Evolutionary conservation across 768 basidiomycete species (phyloP).

Genomic region (Cytidiella melzeri): DNA sequence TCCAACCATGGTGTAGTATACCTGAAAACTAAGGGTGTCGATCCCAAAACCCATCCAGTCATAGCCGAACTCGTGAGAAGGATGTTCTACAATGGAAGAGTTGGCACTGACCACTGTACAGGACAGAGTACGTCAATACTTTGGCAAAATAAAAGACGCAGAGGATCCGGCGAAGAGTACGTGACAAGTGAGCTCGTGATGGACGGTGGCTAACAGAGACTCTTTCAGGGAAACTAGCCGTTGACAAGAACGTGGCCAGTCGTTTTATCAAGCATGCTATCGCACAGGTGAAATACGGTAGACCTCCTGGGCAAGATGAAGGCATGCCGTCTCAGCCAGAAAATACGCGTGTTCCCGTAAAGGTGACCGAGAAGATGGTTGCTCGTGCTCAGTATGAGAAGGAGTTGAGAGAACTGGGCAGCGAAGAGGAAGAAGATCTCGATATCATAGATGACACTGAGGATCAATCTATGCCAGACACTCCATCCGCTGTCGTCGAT

Average conservation of each 20-base stretch:
- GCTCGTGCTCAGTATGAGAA: constrained; percentile 60
- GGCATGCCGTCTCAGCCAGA: constrained; percentile 9
- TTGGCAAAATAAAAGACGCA: constrained; percentile 73
- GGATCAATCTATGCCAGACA: constrained; percentile 32
- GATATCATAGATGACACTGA: constrained; percentile 31
- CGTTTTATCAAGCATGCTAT: constrained; percentile 86
- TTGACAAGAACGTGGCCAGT: constrained; percentile 75
- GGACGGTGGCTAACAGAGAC: background rate
- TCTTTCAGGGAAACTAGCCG: constrained; percentile 31
- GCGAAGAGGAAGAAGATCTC: constrained; percentile 38
- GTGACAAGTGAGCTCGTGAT: background rate
- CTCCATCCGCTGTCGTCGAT: constrained; percentile 6
- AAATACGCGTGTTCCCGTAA: constrained; percentile 36
- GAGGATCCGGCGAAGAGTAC: constrained; percentile 60
- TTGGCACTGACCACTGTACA: constrained; percentile 20
- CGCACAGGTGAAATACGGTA: constrained; percentile 42
- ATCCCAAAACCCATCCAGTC: constrained; percentile 75
- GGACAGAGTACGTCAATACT: constrained; percentile 77
- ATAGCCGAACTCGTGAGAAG: constrained; percentile 58
- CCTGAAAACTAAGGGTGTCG: constrained; percentile 71
- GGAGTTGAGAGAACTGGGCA: constrained; percentile 38
- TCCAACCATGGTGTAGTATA: constrained; percentile 47
- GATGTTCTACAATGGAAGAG: background rate
- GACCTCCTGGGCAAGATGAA: constrained; percentile 16
- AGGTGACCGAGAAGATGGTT: constrained; percentile 69